Conservation (phyloP, 108 stramenopile species). For the Parmales sp. region DNA sequence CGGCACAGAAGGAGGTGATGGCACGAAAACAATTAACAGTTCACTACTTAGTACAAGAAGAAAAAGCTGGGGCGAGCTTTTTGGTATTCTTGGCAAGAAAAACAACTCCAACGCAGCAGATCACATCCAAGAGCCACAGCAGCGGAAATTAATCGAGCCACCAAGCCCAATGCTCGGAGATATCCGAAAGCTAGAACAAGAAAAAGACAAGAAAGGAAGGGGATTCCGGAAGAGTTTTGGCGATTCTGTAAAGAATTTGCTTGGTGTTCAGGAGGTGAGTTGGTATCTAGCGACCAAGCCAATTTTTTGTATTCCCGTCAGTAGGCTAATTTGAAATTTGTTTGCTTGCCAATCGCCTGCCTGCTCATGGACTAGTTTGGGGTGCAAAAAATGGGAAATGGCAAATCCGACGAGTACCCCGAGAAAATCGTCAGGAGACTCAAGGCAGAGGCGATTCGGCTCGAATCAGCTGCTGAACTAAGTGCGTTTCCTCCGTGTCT, state of each 20-base stretch:
- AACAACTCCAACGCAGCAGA: too few relatives aligned
- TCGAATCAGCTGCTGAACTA: too few relatives aligned
- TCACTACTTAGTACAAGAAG: neutral
- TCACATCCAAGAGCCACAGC: too few relatives aligned
- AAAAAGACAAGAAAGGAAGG: neutral
- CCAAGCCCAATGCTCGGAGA: too few relatives aligned
- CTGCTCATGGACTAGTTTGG: too few relatives aligned
- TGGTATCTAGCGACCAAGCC: too few relatives aligned
- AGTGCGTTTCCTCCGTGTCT: neutral
- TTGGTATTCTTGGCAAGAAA: neutral
- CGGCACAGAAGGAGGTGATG: neutral
- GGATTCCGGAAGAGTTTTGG: neutral
- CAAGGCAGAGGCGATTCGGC: neutral
- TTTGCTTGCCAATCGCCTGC: too few relatives aligned
- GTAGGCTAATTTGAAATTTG: too few relatives aligned
- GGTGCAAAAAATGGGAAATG: too few relatives aligned
- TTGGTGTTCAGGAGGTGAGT: neutral
- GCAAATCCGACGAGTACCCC: neutral
- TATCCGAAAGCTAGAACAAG: slow-evolving; percentile 1
- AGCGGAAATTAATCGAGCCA: too few relatives aligned
- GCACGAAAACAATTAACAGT: neutral
- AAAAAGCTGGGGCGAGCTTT: slow-evolving; percentile 8
- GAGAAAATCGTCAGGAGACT: neutral
- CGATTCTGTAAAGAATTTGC: neutral
- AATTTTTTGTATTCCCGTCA: too few relatives aligned